A percentile compares a stretch with the other conserved stretches of the same genome.
These are phyloP conservation scores for Trichoderma sp. DNA, from an alignment of 2,329 filamentous ascomycete species.

Conservation along the genomic window DNA sequence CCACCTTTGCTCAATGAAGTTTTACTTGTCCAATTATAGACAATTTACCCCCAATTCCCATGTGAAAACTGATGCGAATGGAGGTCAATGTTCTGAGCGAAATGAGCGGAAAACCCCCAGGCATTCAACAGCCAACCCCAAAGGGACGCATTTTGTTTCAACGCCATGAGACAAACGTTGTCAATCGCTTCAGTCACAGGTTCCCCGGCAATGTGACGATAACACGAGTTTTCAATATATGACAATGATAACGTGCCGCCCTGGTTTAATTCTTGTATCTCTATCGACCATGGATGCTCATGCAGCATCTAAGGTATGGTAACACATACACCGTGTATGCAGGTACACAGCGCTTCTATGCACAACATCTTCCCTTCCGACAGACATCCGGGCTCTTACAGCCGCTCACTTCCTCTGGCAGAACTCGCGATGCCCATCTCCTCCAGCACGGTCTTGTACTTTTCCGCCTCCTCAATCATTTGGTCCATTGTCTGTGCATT, in stretches of 20 bases:
- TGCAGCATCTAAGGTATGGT: neutral
- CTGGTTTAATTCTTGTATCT: neutral
- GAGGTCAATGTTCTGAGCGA: neutral
- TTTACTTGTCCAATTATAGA: neutral
- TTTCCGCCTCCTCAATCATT: slow-evolving; percentile 77
- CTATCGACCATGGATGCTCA: neutral
- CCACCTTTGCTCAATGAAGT: neutral
- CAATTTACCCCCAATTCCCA: neutral
- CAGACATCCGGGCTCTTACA: neutral
- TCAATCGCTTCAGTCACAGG: neutral
- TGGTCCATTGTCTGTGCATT: slow-evolving; percentile 67
- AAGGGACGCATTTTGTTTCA: neutral
- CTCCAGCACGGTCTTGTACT: slow-evolving; percentile 57
- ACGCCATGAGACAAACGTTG: neutral
- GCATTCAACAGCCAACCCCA: neutral
- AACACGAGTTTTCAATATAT: neutral
- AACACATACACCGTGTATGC: no score
- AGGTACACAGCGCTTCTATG: neutral
- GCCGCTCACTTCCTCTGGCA: neutral
- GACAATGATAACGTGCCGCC: neutral
- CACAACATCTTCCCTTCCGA: neutral
- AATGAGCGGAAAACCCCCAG: neutral
- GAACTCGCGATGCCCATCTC: slow-evolving; percentile 41
- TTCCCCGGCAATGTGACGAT: neutral
- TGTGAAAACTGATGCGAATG: neutral